A percentile compares a stretch with the other conserved stretches of the same genome.
Evolutionary conservation across 169 alveolate genomes (phyloP).

Genomic region (Eimeria praecox): DNA sequence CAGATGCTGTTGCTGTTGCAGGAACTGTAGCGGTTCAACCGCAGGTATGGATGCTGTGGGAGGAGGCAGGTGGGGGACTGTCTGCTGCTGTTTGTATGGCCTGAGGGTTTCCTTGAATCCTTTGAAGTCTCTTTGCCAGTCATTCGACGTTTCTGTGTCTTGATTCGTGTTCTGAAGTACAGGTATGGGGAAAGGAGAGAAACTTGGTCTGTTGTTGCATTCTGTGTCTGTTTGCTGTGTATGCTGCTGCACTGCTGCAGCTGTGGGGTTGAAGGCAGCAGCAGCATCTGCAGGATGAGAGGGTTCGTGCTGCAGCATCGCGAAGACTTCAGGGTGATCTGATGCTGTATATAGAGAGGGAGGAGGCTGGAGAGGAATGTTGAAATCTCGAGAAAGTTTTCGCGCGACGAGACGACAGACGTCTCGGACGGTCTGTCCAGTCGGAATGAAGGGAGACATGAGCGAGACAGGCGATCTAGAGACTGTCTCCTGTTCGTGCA

Average conservation of each 20-base stretch:
- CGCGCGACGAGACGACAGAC: slow-evolving; percentile 71
- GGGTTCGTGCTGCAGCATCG: background rate
- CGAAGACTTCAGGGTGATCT: background rate
- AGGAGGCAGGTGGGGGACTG: too few relatives aligned
- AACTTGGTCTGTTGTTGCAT: background rate
- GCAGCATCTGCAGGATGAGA: background rate
- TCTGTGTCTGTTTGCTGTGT: background rate
- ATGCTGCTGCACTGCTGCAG: background rate
- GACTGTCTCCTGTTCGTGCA: background rate
- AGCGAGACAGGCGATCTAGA: slow-evolving; percentile 50
- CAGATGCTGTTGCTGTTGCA: background rate
- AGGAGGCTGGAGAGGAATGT: slow-evolving; percentile 50
- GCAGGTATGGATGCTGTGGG: too few relatives aligned
- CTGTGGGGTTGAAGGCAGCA: too few relatives aligned
- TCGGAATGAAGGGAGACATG: slow-evolving; percentile 65
- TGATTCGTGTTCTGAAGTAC: too few relatives aligned
- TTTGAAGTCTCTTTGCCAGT: too few relatives aligned
- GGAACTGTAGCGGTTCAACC: too few relatives aligned
- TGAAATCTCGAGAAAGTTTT: slow-evolving; percentile 71
- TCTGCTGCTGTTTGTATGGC: background rate
- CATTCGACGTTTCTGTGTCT: too few relatives aligned
- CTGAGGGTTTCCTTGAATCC: too few relatives aligned
- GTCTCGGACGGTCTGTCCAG: slow-evolving; percentile 70
- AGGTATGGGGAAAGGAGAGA: background rate
- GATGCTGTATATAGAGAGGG: background rate